A percentile compares a stretch with the other conserved stretches of the same genome.
Conservation (phyloP, 2,329 filamentous ascomycete species). For the Arachnomyces sp. region DNA sequence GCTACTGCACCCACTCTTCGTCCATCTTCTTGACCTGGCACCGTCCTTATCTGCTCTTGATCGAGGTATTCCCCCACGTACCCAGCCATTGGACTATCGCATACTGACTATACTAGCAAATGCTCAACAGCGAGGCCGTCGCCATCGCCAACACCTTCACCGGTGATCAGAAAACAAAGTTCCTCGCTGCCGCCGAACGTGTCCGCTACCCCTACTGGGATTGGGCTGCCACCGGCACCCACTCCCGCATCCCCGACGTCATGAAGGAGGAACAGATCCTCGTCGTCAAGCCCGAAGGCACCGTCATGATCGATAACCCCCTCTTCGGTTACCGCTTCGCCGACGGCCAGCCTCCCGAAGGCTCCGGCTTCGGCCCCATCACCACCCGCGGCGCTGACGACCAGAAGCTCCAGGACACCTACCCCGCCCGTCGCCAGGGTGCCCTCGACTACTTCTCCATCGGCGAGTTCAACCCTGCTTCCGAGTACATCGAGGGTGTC, state of each 20-base stretch:
- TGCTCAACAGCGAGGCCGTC: constrained; percentile 31
- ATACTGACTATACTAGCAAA: constrained; percentile 22
- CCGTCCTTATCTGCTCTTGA: constrained; percentile 64
- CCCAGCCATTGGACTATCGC: background rate
- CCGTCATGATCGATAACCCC: constrained; percentile 35
- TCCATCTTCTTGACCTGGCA: constrained; percentile 77
- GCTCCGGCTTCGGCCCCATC: constrained; percentile 13
- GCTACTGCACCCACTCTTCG: constrained; percentile 70
- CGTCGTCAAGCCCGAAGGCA: constrained; percentile 35
- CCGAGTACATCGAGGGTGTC: constrained; percentile 32
- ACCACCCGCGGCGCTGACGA: constrained; percentile 29
- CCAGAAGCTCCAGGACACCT: constrained; percentile 35
- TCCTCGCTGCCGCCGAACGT: constrained; percentile 35
- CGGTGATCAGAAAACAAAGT: constrained; percentile 39
- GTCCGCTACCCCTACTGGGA: constrained; percentile 44
- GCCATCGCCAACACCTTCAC: constrained; percentile 34
- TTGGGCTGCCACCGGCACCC: constrained; percentile 29
- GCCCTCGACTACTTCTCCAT: constrained; percentile 41
- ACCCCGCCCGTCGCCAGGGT: constrained; percentile 28
- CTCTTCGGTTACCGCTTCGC: constrained; percentile 37
- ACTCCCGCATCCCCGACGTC: constrained; percentile 26
- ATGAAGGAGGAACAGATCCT: constrained; percentile 32
- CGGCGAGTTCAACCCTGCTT: constrained; percentile 26
- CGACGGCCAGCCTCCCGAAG: no score
- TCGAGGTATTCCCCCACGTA: constrained; percentile 37